Evolutionary conservation across 2,329 filamentous ascomycete genomes (phyloP).

Genomic region (Aureobasidium vineae): DNA sequence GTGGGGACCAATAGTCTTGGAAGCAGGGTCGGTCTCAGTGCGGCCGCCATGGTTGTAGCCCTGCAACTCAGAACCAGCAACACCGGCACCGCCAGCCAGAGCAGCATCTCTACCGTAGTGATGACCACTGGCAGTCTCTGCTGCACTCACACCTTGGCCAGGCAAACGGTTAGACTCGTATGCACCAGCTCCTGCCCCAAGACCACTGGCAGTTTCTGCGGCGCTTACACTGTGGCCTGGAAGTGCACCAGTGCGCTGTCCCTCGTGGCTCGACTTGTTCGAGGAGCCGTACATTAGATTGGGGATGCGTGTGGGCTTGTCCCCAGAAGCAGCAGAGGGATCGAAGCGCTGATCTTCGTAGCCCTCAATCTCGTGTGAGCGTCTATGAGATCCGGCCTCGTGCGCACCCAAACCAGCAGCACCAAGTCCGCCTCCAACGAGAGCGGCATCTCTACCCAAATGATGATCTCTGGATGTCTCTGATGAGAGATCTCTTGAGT

Average conservation of each 20-base stretch:
- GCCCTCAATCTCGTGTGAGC: constrained; percentile 7
- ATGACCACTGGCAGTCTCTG: not conserved
- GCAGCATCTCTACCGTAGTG: constrained; percentile 35
- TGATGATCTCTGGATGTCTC: constrained; percentile 30
- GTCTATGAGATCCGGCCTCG: constrained; percentile 4
- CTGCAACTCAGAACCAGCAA: constrained; percentile 31
- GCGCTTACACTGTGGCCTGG: not conserved
- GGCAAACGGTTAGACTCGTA: not conserved
- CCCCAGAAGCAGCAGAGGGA: constrained; percentile 9
- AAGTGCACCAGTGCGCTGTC: not conserved
- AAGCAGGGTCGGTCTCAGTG: constrained; percentile 25
- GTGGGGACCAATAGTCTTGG: constrained; percentile 27
- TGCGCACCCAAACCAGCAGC: constrained; percentile 29
- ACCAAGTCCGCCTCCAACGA: constrained; percentile 33
- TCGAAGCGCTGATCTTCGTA: constrained; percentile 26
- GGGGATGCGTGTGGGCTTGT: constrained; percentile 5
- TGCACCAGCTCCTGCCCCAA: constrained; percentile 25
- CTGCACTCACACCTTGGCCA: not conserved
- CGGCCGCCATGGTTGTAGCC: constrained; percentile 5
- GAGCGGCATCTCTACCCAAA: constrained; percentile 36
- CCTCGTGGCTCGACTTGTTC: not conserved
- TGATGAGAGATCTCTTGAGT: not conserved
- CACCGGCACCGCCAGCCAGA: constrained; percentile 37
- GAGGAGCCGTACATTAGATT: constrained; percentile 14
- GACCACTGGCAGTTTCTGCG: constrained; percentile 33